Conservation (phyloP, 1,284 basidiomycete species). For the Pterulicium gracile region DNA sequence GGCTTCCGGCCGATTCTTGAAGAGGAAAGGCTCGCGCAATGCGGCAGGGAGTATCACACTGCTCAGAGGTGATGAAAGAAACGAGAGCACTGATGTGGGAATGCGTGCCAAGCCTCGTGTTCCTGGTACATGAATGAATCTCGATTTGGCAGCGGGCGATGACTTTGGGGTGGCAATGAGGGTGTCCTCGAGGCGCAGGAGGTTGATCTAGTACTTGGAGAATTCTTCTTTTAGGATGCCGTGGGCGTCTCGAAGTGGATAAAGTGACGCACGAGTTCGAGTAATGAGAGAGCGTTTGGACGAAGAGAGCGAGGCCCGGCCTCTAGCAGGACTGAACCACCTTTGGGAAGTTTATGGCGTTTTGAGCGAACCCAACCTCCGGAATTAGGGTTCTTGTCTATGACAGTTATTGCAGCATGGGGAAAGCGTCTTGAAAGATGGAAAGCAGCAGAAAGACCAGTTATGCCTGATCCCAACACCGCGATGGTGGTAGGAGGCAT, state of each 20-base stretch:
- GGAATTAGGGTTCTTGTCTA: constrained; percentile 54
- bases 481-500: constrained; percentile 30
- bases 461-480: constrained; percentile 74
- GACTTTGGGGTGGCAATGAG: constrained; percentile 55
- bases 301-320: constrained; percentile 76
- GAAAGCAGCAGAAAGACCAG: constrained; percentile 75
- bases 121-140: constrained; percentile 61
- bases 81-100: constrained; percentile 36
- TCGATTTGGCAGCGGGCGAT: constrained; percentile 61
- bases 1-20: background rate
- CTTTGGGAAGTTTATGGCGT: constrained; percentile 30
- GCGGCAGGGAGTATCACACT: constrained; percentile 38
- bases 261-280: constrained; percentile 63
- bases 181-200: constrained; percentile 42
- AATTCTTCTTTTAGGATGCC: background rate
- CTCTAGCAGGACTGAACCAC: constrained; percentile 55
- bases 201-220: background rate
- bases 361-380: constrained; percentile 83
- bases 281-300: constrained; percentile 56
- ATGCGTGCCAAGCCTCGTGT: constrained; percentile 29
- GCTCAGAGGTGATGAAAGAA: constrained; percentile 36
- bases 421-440: constrained; percentile 64
- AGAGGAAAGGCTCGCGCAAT: background rate
- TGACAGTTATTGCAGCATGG: constrained; percentile 44
- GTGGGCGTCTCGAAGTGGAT: background rate